These are phyloP conservation scores for Veloporphyrellus conicus DNA, from an alignment of 1,284 basidiomycete species.

Conservation along the genomic window DNA sequence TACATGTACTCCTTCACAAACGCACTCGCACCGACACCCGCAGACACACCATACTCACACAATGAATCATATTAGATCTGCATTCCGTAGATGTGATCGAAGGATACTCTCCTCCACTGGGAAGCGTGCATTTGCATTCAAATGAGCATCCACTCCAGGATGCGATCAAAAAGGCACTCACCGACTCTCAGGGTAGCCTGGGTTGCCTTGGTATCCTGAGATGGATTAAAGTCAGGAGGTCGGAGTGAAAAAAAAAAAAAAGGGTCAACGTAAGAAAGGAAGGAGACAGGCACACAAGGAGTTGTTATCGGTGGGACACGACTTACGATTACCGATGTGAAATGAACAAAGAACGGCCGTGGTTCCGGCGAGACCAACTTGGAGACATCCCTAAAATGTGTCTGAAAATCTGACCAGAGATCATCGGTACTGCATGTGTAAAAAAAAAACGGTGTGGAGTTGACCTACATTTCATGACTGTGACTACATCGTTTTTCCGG, in stretches of 20 bases:
- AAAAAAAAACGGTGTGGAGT: conserved; percentile 4
- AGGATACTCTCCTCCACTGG: conserved; percentile 38
- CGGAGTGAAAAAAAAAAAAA: not conserved
- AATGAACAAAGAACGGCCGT: conserved; percentile 65
- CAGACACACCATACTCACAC: not conserved
- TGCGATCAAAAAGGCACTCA: conserved; percentile 29
- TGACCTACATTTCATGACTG: conserved; percentile 57
- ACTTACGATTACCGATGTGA: conserved; percentile 68
- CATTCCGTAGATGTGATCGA: conserved; percentile 31
- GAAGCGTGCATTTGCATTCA: not conserved
- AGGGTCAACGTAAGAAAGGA: not conserved
- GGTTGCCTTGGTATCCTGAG: conserved; percentile 63
- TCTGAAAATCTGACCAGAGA: conserved; percentile 61
- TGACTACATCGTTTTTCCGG: conserved; percentile 52
- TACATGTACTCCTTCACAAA: conserved; percentile 5
- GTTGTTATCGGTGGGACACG: not conserved
- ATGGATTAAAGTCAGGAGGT: conserved; percentile 8
- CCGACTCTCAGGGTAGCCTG: conserved; percentile 61
- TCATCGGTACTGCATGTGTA: too few relatives aligned
- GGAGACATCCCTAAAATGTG: conserved; percentile 63
- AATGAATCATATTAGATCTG: conserved; percentile 27
- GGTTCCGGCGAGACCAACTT: conserved; percentile 55
- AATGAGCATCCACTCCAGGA: conserved; percentile 9
- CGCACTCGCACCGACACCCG: not conserved
- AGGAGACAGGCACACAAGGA: not conserved